Conservation (phyloP, 2,329 filamentous ascomycete species). For the Blastomyces emzantsi region DNA sequence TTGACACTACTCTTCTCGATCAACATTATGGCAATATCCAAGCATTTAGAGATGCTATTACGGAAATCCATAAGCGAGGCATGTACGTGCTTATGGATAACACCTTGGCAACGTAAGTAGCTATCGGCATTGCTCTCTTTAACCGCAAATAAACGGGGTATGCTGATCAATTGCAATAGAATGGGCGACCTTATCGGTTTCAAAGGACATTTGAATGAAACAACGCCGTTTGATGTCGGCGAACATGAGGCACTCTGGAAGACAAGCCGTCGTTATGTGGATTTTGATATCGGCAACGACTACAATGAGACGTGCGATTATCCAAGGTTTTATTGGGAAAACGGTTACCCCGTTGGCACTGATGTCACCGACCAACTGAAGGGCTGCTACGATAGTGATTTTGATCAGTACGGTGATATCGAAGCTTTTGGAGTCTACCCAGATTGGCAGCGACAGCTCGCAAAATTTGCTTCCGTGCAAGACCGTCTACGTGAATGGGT, state of each 20-base stretch:
- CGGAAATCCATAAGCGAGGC: slow-evolving; percentile 51
- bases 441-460: slow-evolving; percentile 55
- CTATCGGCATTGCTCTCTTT: background rate
- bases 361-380: slow-evolving; percentile 41
- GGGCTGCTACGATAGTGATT: slow-evolving; percentile 55
- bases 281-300: slow-evolving; percentile 48
- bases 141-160: background rate
- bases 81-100: slow-evolving; percentile 62
- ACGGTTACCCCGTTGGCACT: slow-evolving; percentile 43
- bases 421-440: slow-evolving; percentile 55
- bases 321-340: slow-evolving; percentile 54
- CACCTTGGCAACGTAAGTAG: slow-evolving; percentile 51
- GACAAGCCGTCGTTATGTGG: slow-evolving; percentile 45
- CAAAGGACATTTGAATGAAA: slow-evolving; percentile 50
- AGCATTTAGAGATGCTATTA: slow-evolving; percentile 49
- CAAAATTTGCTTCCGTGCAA: slow-evolving; percentile 59
- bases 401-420: slow-evolving; percentile 56
- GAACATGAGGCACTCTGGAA: slow-evolving; percentile 55
- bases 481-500: slow-evolving; percentile 58
- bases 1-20: slow-evolving; percentile 56
- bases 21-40: slow-evolving; percentile 53
- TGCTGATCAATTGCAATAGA: slow-evolving; percentile 21
- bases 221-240: slow-evolving; percentile 45
- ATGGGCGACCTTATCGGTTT: slow-evolving; percentile 57
- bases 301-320: slow-evolving; percentile 49